phyloP scores from a whole-genome alignment of 1,284 basidiomycete species.

The Pseudozyma tsukubaensis region DNA sequence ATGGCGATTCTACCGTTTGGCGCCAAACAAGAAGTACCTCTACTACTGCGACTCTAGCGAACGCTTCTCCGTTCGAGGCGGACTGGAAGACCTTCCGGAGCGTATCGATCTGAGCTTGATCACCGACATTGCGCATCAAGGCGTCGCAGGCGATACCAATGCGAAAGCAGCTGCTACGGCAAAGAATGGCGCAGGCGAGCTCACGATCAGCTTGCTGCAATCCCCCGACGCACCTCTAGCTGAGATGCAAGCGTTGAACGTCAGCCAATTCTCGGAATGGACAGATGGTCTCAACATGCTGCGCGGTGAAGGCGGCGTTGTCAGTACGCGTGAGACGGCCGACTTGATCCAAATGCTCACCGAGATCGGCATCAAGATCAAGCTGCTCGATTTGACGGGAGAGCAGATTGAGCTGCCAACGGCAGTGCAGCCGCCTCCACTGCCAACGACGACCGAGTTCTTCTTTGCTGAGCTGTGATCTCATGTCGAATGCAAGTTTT shows the following conservation, averaged over 20 bases:
- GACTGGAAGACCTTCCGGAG: conserved; percentile 86
- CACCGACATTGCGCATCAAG: conserved; percentile 44
- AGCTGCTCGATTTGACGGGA: conserved; percentile 75
- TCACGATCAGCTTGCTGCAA: conserved; percentile 54
- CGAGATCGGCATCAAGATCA: conserved; percentile 93
- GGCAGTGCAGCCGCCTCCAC: conserved; percentile 42
- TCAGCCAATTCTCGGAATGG: conserved; percentile 91
- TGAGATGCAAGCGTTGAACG: conserved; percentile 86
- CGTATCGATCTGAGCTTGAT: conserved; percentile 70
- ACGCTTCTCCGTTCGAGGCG: conserved; percentile 81
- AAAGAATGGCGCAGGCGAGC: conserved; percentile 5
- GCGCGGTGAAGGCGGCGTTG: conserved; percentile 56
- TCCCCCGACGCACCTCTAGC: conserved; percentile 73
- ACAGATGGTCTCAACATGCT: conserved; percentile 90
- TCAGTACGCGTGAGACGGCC: conserved; percentile 62
- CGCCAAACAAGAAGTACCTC: conserved; percentile 77
- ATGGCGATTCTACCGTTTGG: conserved; percentile 70
- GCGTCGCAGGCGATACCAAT: conserved; percentile 5
- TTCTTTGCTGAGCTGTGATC: conserved; percentile 62
- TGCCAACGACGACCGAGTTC: conserved; percentile 60
- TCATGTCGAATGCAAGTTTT: no score
- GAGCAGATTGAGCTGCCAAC: conserved; percentile 59
- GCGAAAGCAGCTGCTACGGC: conserved; percentile 6
- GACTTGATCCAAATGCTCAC: conserved; percentile 74
- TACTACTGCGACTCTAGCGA: conserved; percentile 83